Base-by-base conservation (phyloP, 306 rosid species). In the Trifolium subterraneum region DNA sequence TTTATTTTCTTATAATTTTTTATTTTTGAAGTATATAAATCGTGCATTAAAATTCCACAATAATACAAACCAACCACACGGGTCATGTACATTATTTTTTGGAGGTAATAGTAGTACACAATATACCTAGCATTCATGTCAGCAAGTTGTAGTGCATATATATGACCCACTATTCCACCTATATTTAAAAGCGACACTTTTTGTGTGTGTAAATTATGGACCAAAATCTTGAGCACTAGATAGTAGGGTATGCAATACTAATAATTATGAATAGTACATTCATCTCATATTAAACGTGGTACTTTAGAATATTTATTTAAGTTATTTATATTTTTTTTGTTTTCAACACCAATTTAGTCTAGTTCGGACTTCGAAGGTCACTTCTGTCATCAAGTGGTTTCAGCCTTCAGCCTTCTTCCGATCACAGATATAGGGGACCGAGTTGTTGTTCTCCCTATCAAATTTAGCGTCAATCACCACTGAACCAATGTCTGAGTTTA, bases 71-170 rank as follows among this genome's bases (percentile, higher is more conserved):
- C 54, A 50, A 71, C 54, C 5, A 5, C 68, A 4, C 12, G 10
- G 25, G 51, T 6, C 19, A 64, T 15, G 0, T 18, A 29, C 8
- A 5, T 14, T 56, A 18, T 42, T 47, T 23, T 78, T 10, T 20
- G 0, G 29, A 50, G 60, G 50, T n/a, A 12, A 25, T 16, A 22
- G 7, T 29, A 4, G 4, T 29, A 27, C 4, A 3, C 31, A 33
- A 33, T 39, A 55, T 39, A 56, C 3, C 15, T 75, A 39, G 45
- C 71, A 76, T 78, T 70, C 71, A 52, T 20, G 5, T 3, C 2
- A 16, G 52, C 86, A 75, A 79, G 50, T 79, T 75, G 78, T 70
- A 60, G 19, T 70, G 77, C 45, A 12, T 19, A 29, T 58, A 12
- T 19, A 29, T 58, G 77, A 50, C 61, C 77, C 68, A 52, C 42